Evolutionary conservation across 805 yeast species (phyloP), one percentile per base, ranked within the genome.

Genomic region (Candida nitratophila): DNA sequence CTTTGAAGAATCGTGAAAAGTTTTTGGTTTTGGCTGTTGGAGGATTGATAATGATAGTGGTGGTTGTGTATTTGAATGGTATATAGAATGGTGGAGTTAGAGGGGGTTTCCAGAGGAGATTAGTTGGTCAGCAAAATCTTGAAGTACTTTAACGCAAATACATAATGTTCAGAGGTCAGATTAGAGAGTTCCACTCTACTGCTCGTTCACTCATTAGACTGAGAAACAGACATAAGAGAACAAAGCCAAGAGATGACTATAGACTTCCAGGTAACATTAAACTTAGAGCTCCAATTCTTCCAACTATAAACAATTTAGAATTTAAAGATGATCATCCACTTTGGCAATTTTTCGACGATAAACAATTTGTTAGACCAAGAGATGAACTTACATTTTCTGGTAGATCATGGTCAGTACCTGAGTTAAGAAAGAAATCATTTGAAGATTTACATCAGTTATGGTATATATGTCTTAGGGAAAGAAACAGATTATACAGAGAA

Each of bases 391-490:
- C 75, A 41, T 59, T 63, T 26, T 66, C 69, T 10, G 81, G 93
- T 15, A 74, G 96, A 54, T 69, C 93, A 4, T 93, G 99, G 99
- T 67, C 83, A 6, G 72, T 89, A 43, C 83, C 88, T 4, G 98
- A 91, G 60, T 75, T 93, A 54, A 80, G 99, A 61, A 76, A 95
- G 49, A 93, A 93, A 64, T 79, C 87, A 16, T 93, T 89, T 58
- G 93, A 89, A 35, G 99, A 93, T 60, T 69, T 93, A 54, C 99
- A 93, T 64, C 76, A 80, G 32, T 70, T 93, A 55, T 93, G 99
- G 98, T 91, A 87, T 61, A 73, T 83, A 37, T 79, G 90, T 52
- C 65, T 91, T 51, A 85, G 79, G 59, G 96, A 93, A 64, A 71
- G 95, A 52, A 93, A 93, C 61, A 66, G 78, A 14, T 63, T 91